Base-by-base conservation (phyloP, 2,329 filamentous ascomycete species). In the Fusarium metavorans region DNA sequence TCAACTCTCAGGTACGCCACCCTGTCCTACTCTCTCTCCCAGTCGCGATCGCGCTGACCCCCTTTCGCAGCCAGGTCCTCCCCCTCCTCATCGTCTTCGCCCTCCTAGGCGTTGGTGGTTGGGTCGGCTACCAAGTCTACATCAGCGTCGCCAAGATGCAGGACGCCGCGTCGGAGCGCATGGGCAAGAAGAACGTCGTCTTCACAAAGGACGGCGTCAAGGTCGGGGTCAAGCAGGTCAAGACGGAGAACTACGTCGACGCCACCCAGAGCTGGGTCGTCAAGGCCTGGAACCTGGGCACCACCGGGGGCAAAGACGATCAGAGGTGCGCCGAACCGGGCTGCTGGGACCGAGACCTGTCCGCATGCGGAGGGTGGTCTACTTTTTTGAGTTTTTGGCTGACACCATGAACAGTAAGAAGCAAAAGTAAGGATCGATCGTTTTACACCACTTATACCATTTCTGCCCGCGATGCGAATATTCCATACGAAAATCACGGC, bases 171-270 rank as follows among this genome's bases (percentile, higher is more conserved):
- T 89, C 88, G 58, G 87, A 92, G 82, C 90, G 90, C 79, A 93
- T 95, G 89, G 91, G 92, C 81, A 90, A 90, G 84, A 93, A 93
- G 85, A 93, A 95, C 81, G 89, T 95, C 66, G 86, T 91, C 45
- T 93, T 95, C 82, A 92, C 91, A 43, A 94, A 93, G 81, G 93
- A 95, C 66, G 93, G 93, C 65, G 84, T 94, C 70, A 89, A 90
- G 70, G 92, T 95, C 52, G 91, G 91, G 58, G 88, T 95, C 71
- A 93, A 92, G 83, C 87, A 94, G 70, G 83, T 93, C 59, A 87
- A 88, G 74, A 88, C 89, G 64, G 93, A 95, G 84, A 89, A 88
- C 57, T 94, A 94, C 80, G 90, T 94, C 78, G 93, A 95, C 77
- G 87, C 86, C 78, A 95, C 93, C 20, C 93, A 95, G 84, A 90